Base-by-base conservation (phyloP, 2,329 filamentous ascomycete species). In the Aspergillus tubingensis region DNA sequence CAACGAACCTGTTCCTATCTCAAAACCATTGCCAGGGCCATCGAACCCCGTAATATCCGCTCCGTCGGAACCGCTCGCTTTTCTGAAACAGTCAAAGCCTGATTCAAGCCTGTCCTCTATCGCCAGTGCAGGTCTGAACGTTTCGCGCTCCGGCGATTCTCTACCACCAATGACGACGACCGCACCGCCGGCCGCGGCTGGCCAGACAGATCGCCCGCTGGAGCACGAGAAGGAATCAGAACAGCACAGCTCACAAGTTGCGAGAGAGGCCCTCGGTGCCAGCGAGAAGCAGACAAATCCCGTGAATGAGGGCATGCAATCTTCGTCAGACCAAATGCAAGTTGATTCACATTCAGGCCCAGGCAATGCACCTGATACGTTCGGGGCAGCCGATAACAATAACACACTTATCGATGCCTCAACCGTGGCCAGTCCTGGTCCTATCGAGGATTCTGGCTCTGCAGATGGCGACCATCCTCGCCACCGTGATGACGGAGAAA, bases 141-240 rank as follows among this genome's bases (percentile, higher is more conserved):
- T 78, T 49, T 76, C 74, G 39, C 74, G 76, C 60, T 74, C 74
- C 27, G 69, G 72, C 54, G 71, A 73, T 36, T 70, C 74, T 13
- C 66, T 76, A 44, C 67, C 74, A 43, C 70, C 62, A 73, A 82
- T 70, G 75, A 72, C 69, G 67, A 77, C 68, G 75, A 81, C 70
- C 83, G 90, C 75, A 83, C 86, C 23, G 83, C 86, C 23, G 78
- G 87, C 58, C 85, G 82, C 62, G 19, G 19, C 41, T 86, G 89
- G 65, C 61, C 62, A 70, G 53, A 62, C 64, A 56, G 73, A 74
- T 62, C 70, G 70, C 55, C 68, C 67, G 56, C 60, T 64, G 13
- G 74, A 72, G 32, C 70, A 70, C 27, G 75, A 75, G 32, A 70
- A 70, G 57, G 72, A 74, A 32, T 54, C 66, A 8, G 67, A 74